phyloP scores from a whole-genome alignment of 2,329 filamentous ascomycete genomes.

The Verticillium klebahnii region DNA sequence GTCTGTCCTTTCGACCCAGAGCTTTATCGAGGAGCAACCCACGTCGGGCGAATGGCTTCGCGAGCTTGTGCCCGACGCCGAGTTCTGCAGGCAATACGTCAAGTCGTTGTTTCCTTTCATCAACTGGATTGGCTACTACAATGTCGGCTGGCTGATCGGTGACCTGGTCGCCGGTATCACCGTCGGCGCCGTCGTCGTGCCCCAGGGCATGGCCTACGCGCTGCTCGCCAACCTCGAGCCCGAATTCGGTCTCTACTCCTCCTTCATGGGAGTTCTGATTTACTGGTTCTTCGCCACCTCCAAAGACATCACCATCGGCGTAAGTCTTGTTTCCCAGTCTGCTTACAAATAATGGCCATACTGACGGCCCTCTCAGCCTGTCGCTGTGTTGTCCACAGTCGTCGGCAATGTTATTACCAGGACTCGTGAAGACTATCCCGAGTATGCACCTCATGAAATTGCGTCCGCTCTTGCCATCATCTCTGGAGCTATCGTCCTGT shows the following conservation, averaged over 20 bases:
- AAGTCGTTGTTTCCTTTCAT: constrained; percentile 79
- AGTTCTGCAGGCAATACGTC: constrained; percentile 56
- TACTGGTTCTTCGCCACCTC: constrained; percentile 99
- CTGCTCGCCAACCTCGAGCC: constrained; percentile 73
- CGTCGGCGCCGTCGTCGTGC: constrained; percentile 71
- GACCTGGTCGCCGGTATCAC: constrained; percentile 75
- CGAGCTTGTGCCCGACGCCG: constrained; percentile 55
- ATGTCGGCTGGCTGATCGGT: constrained; percentile 80
- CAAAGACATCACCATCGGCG: constrained; percentile 96
- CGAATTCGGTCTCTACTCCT: constrained; percentile 87
- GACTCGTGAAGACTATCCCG: constrained; percentile 51
- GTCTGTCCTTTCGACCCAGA: constrained; percentile 71
- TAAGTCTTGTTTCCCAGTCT: constrained; percentile 37
- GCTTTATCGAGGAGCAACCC: constrained; percentile 80
- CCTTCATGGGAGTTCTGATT: constrained; percentile 89
- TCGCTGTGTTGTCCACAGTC: constrained; percentile 91
- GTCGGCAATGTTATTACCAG: constrained; percentile 75
- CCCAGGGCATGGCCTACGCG: constrained; percentile 95
- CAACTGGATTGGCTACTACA: constrained; percentile 87
- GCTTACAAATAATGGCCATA: not conserved
- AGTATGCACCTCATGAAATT: constrained; percentile 59
- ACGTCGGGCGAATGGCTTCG: constrained; percentile 67
- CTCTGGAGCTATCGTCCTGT: constrained; percentile 69
- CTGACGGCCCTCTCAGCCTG: constrained; percentile 52
- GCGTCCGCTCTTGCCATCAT: constrained; percentile 77